Base-by-base conservation (phyloP, 208 protist species). In the Leishmania amazonensis region DNA sequence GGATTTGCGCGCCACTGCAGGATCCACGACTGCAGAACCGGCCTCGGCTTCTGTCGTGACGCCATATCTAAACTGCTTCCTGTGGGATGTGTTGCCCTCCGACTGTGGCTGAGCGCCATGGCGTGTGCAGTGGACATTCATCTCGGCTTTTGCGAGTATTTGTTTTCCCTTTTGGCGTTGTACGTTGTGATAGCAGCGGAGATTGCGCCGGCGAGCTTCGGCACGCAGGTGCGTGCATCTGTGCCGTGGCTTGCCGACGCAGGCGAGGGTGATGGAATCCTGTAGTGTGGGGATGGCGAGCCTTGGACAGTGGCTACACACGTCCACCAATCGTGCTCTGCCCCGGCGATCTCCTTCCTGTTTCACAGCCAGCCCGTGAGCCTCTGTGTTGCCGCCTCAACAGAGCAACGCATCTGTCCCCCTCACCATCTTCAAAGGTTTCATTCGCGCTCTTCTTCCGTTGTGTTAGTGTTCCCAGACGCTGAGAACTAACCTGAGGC, bases 41-140 rank as follows among this genome's bases (percentile, higher is more conserved):
- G 9, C 51, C n/a, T 54, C 47, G 28, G 17, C 51, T 57, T 62
- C 13, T 62, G 72, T n/a, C n/a, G 15, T 62, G 51, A 62, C 51
- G 28, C 72, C 72, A 31, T 54, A 31, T 45, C 51, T 60, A 17
- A 76, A 76, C 47, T 76, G 72, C 35, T 76, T 76, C n/a, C 51
- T 76, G 9, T 76, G 47, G 47, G 72, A 76, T 76, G 51, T 62
- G 19, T 31, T 62, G 11, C 72, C 72, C 21, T 51, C 31, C 4
- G 72, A 76, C 51, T 76, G 9, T 51, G 9, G 31, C 35, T 76
- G 31, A 40, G 13, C 31, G 51, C 45, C 45, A 38, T 53, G 28
- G 40, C 42, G 70, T 28, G 2, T 35, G 70, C 45, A n/a, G 45
- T 45, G 13, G 45, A 6, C 24, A 13, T 28, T 31, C 21, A 72